These are phyloP conservation scores for Centaurea solstitialis DNA, from an alignment of 129 eudicot species.

Conservation along the genomic window DNA sequence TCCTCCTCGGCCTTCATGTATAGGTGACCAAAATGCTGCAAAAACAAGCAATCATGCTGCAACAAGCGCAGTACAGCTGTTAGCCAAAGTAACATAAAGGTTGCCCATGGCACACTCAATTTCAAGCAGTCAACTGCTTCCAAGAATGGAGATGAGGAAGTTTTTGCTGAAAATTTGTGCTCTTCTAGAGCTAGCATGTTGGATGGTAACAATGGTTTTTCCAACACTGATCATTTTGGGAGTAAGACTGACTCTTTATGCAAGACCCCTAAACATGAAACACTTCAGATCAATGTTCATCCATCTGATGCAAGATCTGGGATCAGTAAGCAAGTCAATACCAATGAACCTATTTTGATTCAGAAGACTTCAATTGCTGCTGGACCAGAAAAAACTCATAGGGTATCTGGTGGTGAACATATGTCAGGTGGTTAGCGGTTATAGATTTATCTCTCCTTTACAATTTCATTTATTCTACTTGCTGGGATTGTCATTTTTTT, in stretches of 20 bases:
- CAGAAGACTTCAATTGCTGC: conserved; percentile 8
- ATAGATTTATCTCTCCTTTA: background rate
- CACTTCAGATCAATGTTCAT: conserved; percentile 6
- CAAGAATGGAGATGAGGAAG: conserved; percentile 35
- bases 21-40: conserved; percentile 54
- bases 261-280: conserved; percentile 40
- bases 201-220: conserved; percentile 41
- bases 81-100: conserved; percentile 39
- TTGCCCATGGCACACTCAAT: conserved; percentile 19
- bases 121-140: conserved; percentile 29
- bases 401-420: background rate
- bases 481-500: background rate
- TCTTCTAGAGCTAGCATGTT: conserved; percentile 35
- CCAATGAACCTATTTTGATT: conserved; percentile 7
- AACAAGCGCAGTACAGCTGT: conserved; percentile 15
- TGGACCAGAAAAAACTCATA: background rate
- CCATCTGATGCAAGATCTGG: conserved; percentile 33
- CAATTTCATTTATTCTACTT: background rate
- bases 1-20: conserved; percentile 54
- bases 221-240: conserved; percentile 28
- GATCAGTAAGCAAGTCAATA: conserved; percentile 9
- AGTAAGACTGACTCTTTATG: conserved; percentile 30
- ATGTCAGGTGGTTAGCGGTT: background rate
- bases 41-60: conserved; percentile 41
- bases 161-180: conserved; percentile 41